Evolutionary conservation across 2,329 filamentous ascomycete species (phyloP), one percentile per base, ranked within the genome.

Genomic region (Beauveria sp.): DNA sequence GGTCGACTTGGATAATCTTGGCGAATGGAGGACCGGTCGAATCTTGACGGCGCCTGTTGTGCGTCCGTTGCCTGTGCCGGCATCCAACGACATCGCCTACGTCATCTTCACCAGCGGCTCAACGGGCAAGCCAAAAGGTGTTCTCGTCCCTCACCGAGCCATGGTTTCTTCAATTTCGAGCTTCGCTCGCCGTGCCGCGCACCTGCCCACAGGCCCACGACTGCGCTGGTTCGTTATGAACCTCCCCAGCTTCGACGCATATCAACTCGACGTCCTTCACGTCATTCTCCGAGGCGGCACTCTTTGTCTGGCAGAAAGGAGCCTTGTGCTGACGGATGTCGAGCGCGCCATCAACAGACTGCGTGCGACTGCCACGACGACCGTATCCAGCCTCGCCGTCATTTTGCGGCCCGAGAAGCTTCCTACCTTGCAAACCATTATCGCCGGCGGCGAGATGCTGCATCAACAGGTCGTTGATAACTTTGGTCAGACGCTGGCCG

Each of bases 91-190:
- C 30, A 66, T 70, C 3, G 68, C 66, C 50, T 73, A 72, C 52
- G 64, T 72, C 6, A 75, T 78, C 48, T 79, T 79, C 64, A 80
- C 78, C 22, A 79, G 78, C n/a, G 75, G 74, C 24, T 81, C 77
- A 4, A 81, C 79, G 0, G 79, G 79, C 5, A 73, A 70, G 12
- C 79, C 79, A 6, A 81, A 81, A 64, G 79, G 79, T 2, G 78
- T 81, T 46, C 89, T 96, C 89, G 96, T 81, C 91, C 90, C 24
- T 41, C n/a, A 96, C 91, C 43, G 91, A 6, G 60, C 54, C 40
- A 34, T 43, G 22, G 47, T 34, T 2, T 20, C 59, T 7, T 61
- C 43, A 14, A 40, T 61, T 16, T 8, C 22, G 10, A 44, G n/a
- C 53, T 41, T 56, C 6, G 43, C 26, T 12, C n/a, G n/a, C 9